Conservation (phyloP, 2,329 filamentous ascomycete species). For the Passalora sequoiae region DNA sequence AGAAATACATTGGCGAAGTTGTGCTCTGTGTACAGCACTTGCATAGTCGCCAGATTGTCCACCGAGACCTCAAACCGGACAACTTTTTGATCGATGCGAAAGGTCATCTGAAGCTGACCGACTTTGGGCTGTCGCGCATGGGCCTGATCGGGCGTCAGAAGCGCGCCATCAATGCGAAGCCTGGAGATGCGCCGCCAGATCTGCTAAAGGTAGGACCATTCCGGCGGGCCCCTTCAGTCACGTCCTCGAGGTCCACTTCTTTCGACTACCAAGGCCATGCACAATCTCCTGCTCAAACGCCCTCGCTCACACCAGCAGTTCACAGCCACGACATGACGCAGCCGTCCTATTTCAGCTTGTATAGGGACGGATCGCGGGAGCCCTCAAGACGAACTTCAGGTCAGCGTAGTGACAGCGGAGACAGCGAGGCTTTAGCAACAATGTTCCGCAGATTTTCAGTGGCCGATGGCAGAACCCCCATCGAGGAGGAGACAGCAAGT, state of each 20-base stretch:
- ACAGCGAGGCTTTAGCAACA: slow-evolving; percentile 73
- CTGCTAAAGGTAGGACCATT: slow-evolving; percentile 89
- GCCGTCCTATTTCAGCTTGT: slow-evolving; percentile 88
- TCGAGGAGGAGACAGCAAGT: slow-evolving; percentile 70
- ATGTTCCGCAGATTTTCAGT: slow-evolving; percentile 70
- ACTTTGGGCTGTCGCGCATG: slow-evolving; percentile 96
- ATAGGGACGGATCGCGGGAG: slow-evolving; percentile 51
- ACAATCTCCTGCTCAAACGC: slow-evolving; percentile 77
- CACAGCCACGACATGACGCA: slow-evolving; percentile 62
- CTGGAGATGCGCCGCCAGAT: slow-evolving; percentile 82
- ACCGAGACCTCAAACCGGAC: slow-evolving; percentile 93
- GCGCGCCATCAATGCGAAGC: slow-evolving; percentile 72
- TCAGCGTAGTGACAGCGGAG: slow-evolving; percentile 84
- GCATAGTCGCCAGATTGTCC: slow-evolving; percentile 89
- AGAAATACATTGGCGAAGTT: slow-evolving; percentile 95
- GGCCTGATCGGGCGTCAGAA: slow-evolving; percentile 95
- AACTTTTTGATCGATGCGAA: slow-evolving; percentile 96
- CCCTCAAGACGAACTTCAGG: slow-evolving; percentile 68
- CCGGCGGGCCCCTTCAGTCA: slow-evolving; percentile 74
- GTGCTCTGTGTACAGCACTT: slow-evolving; percentile 95
- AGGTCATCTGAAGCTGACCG: slow-evolving; percentile 92
- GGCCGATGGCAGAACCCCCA: slow-evolving; percentile 55
- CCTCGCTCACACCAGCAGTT: slow-evolving; percentile 76
- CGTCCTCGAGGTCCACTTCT: slow-evolving; percentile 87
- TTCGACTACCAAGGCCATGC: slow-evolving; percentile 73